A percentile compares a stretch with the other conserved stretches of the same genome.
Conservation (phyloP, 2,329 filamentous ascomycete species). For the Zopfia rhizophila region DNA sequence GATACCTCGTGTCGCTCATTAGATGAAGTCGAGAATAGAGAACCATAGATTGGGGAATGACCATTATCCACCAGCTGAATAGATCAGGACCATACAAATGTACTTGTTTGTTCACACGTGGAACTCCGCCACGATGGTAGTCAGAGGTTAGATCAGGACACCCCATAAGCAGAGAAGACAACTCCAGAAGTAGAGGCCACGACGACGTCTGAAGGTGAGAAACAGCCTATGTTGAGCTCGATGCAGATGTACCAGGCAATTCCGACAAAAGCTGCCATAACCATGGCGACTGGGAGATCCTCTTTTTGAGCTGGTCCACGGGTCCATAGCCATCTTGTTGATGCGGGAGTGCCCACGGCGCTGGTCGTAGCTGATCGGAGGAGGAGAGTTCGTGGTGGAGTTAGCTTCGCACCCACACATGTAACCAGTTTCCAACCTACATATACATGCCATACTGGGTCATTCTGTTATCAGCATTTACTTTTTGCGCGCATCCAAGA, state of each 20-base stretch:
- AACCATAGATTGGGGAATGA: constrained; percentile 68
- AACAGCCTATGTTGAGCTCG: constrained; percentile 55
- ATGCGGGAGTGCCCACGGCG: too few relatives aligned
- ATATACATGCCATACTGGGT: too few relatives aligned
- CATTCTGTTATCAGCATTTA: too few relatives aligned
- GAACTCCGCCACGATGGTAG: constrained; percentile 54
- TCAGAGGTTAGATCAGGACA: constrained; percentile 49
- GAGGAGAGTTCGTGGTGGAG: too few relatives aligned
- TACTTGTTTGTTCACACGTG: constrained; percentile 54
- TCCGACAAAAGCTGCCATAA: constrained; percentile 23
- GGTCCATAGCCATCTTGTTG: neutral
- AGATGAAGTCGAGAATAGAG: constrained; percentile 69
- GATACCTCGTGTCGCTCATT: constrained; percentile 56
- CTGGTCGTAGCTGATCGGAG: too few relatives aligned
- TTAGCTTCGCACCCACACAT: too few relatives aligned
- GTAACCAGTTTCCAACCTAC: too few relatives aligned
- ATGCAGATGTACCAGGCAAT: constrained; percentile 42
- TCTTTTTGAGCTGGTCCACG: constrained; percentile 8
- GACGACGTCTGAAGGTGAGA: constrained; percentile 53
- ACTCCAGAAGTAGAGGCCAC: constrained; percentile 59
- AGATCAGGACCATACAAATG: constrained; percentile 54
- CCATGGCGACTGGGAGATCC: constrained; percentile 20
- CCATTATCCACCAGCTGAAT: constrained; percentile 66
- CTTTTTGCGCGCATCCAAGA: too few relatives aligned
- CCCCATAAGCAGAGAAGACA: constrained; percentile 13